Evolutionary conservation across 495 filamentous ascomycete genomes (phyloP), one percentile per base, ranked within the genome.

Genomic region (Lepidopterella palustris): DNA sequence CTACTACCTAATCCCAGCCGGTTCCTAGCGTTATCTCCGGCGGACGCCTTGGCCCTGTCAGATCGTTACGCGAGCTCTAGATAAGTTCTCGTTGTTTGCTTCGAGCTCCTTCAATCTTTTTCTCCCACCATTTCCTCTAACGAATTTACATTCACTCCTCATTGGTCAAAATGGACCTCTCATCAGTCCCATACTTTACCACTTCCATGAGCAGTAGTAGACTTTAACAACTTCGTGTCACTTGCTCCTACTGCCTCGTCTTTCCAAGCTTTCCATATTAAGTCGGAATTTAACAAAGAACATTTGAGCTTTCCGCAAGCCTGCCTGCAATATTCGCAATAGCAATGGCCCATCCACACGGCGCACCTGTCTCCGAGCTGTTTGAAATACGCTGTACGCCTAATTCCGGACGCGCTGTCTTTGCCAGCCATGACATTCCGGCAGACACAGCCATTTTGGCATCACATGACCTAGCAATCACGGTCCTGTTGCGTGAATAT

Each of bases 401-500:
- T 0, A 45, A 66, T 40, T 65, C 67, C 29, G 72, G 72, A 20
- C 62, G 72, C 35, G 72, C 69, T 42, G 63, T 73, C 56, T 59
- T 74, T 40, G 70, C 72, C 3, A 66, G 42, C 11, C 28, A 51
- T 8, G 1, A 15, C 24, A 66, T 74, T 26, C 39, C 61, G 2
- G 47, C 63, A 8, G 57, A 59, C 47, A 68, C 69, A 4, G 45
- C 61, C 4, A 13, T 74, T 31, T 61, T 50, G 26, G 31, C 47
- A 42, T 50, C 60, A 20, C 18, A 42, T 5, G 53, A 63, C 18
- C 67, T 67, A 4, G 29, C 56, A 11, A 61, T 68, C 24, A 58
- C 62, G 31, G 68, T 72, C 20, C 57, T 74, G 2, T 60, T 70
- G 32, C 62, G 70, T 10, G 64, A 71, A 28, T 74, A 73, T 58